Conservation (phyloP, 345 rosid species). For the Hypericum perforatum region DNA sequence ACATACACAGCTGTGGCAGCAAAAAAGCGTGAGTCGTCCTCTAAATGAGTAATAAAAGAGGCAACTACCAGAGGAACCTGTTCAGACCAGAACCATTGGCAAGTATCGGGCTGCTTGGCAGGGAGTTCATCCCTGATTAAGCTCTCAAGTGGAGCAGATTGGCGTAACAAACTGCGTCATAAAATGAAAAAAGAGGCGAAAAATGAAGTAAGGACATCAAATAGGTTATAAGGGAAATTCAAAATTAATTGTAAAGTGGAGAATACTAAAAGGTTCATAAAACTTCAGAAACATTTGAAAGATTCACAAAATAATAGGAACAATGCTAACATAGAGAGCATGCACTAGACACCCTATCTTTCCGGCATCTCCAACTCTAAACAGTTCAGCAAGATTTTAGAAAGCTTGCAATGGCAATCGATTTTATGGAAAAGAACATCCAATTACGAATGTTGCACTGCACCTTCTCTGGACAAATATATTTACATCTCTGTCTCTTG, state of each 20-base stretch:
- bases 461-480: conserved; percentile 85
- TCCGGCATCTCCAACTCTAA: too few species aligned
- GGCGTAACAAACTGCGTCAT: conserved; percentile 59
- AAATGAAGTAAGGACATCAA: conserved; percentile 4
- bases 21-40: conserved; percentile 46
- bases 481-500: conserved; percentile 59
- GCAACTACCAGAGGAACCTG: conserved; percentile 55
- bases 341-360: too few species aligned
- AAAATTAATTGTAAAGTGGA: not conserved
- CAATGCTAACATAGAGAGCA: too few species aligned
- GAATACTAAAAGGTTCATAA: too few species aligned
- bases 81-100: conserved; percentile 76
- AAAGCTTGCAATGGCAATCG: conserved; percentile 9
- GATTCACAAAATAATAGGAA: too few species aligned
- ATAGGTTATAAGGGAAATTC: not conserved
- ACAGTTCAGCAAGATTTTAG: too few species aligned
- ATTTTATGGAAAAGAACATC: not conserved
- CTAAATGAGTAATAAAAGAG: conserved; percentile 57
- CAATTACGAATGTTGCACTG: not conserved
- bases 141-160: conserved; percentile 70
- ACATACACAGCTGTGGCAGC: conserved; percentile 55
- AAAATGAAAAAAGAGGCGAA: conserved; percentile 2
- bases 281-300: too few species aligned
- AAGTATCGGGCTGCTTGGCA: conserved; percentile 61
- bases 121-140: conserved; percentile 72